Base-by-base conservation (phyloP, 2,329 filamentous ascomycete species). In the Camptophora hylomeconis region DNA sequence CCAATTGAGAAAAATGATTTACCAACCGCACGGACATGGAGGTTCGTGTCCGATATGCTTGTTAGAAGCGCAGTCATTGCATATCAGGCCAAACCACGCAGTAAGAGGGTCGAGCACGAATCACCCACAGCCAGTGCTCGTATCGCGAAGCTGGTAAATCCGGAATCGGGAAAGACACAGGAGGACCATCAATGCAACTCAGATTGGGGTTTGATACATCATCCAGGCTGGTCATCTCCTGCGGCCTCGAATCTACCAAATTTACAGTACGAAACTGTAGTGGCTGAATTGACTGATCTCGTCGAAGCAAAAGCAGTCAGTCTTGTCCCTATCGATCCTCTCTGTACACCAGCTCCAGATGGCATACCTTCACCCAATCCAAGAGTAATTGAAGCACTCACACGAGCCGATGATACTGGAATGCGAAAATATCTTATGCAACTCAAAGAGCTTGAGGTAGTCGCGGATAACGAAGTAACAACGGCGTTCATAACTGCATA, bases 241-340 rank as follows among this genome's bases (percentile, higher is more conserved):
- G 68, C 70, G 17, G 78, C 73, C 1, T 60, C 69, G 6, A 80
- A 89, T 47, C 58, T 89, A 11, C 75, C 82, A 4, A 73, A 82
- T 46, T 57, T 95, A n/a, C 75, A 92, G 40, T 95, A 92, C 53
- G 68, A 66, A 43, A 73, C 74, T 2, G 82, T 98, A 14, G 64
- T 94, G 11, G 66, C 69, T 20, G 87, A 95, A 53, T 64, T 98
- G 14, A 82, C 86, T 2, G 78, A 92, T 48, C 65, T 95, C 16
- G 80, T 95, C 38, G 87, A 95, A 58, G 87, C 82, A 7, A 87
- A 87, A 52, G 87, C 84, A 1, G 72, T 94, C n/a, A 84, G 81
- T 0, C 67, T 93, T 20, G 82, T 80, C 1, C 82, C 76, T 17
- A 60, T 63, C 1, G 63, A 67, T 39, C 61, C 65, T 3, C 39